Evolutionary conservation across 495 filamentous ascomycete genomes (phyloP).

Genomic region (Pyronema omphalodes): DNA sequence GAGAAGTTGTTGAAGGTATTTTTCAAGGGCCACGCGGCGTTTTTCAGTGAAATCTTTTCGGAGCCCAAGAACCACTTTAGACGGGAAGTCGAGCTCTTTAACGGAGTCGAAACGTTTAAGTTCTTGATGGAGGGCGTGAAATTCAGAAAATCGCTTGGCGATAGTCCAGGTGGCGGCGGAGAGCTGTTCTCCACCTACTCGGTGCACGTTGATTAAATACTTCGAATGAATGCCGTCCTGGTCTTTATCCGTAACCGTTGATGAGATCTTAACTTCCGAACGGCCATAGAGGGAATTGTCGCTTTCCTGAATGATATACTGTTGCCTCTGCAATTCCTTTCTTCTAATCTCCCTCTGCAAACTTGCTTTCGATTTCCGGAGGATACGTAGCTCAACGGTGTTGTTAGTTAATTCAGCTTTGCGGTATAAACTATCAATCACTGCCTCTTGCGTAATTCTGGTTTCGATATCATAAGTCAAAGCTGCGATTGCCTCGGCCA

Average conservation of each 20-base stretch:
- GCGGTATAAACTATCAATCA: slow-evolving; percentile 74
- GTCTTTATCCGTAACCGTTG: slow-evolving; percentile 84
- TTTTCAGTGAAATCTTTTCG: slow-evolving; percentile 91
- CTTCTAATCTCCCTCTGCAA: slow-evolving; percentile 78
- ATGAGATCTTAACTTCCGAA: slow-evolving; percentile 70
- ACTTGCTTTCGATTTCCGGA: slow-evolving; percentile 86
- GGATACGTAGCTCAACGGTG: slow-evolving; percentile 72
- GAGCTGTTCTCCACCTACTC: slow-evolving; percentile 79
- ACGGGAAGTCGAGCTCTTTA: slow-evolving; percentile 75
- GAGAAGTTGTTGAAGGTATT: slow-evolving; percentile 66
- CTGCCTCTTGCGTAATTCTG: slow-evolving; percentile 67
- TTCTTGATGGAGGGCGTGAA: slow-evolving; percentile 84
- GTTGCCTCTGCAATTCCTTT: slow-evolving; percentile 89
- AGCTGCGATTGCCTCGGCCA: slow-evolving; percentile 77
- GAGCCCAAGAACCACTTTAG: slow-evolving; percentile 86
- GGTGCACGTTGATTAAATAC: slow-evolving; percentile 53
- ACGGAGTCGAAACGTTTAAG: slow-evolving; percentile 76
- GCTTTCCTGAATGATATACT: slow-evolving; percentile 93
- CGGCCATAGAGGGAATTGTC: slow-evolving; percentile 90
- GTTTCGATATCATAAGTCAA: slow-evolving; percentile 80
- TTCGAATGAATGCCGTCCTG: slow-evolving; percentile 36
- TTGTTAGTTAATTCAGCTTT: slow-evolving; percentile 98
- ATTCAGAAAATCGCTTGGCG: slow-evolving; percentile 79
- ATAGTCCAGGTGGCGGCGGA: slow-evolving; percentile 67
- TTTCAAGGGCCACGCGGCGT: slow-evolving; percentile 60